These are phyloP conservation scores for Pseudotsuga menziesii DNA, from an alignment of 75 land plant genomes.

Conservation along the genomic window DNA sequence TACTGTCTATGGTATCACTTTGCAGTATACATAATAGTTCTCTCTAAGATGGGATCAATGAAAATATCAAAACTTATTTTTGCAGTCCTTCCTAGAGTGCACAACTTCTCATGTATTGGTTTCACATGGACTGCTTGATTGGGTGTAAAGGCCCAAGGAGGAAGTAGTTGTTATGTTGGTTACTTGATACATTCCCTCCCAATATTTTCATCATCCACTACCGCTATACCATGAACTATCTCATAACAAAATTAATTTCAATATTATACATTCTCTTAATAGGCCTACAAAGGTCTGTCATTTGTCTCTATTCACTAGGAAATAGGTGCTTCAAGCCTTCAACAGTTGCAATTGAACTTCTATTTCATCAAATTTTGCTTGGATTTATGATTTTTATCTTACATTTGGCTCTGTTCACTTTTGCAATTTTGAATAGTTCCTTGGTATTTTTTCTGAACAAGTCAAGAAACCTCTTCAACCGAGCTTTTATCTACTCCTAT, in stretches of 20 bases:
- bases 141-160: conserved; percentile 94
- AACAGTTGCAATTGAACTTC: conserved; percentile 75
- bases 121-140: conserved; percentile 88
- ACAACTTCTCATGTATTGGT: conserved; percentile 77
- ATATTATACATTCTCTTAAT: conserved; percentile 82
- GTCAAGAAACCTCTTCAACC: conserved; percentile 44
- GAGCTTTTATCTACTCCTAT: conserved; percentile 59
- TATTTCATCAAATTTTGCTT: conserved; percentile 70
- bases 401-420: conserved; percentile 52
- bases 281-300: conserved; percentile 94
- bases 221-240: conserved; percentile 94
- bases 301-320: conserved; percentile 96
- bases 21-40: conserved; percentile 84
- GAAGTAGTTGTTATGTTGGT: conserved; percentile 90
- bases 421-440: conserved; percentile 35
- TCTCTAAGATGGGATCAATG: conserved; percentile 86
- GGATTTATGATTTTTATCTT: conserved; percentile 50
- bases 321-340: conserved; percentile 86
- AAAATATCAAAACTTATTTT: conserved; percentile 82
- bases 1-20: conserved; percentile 94
- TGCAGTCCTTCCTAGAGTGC: conserved; percentile 76
- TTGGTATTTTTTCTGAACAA: conserved; percentile 42
- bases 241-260: conserved; percentile 97
- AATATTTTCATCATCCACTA: conserved; percentile 90
- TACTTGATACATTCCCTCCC: conserved; percentile 99